These are phyloP conservation scores for Ceriops decandra DNA, from an alignment of 345 rosid genomes.

Conservation along the genomic window DNA sequence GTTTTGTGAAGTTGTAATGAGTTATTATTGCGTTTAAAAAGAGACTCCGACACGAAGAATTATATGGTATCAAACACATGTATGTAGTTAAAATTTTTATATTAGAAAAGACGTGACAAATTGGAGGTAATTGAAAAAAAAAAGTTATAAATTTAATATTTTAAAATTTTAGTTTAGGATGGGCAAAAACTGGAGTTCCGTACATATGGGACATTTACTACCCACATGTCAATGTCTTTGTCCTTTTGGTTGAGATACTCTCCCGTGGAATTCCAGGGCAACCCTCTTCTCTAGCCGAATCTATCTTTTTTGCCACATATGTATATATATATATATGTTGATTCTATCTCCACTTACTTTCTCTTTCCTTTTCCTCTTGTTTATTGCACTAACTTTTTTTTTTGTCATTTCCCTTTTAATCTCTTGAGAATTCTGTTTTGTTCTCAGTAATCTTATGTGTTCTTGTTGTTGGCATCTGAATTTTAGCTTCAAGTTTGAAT, in stretches of 20 bases:
- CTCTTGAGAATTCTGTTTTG: not conserved
- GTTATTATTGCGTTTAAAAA: too few relatives aligned
- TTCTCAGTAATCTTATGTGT: constrained; percentile 16
- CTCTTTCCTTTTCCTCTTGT: not conserved
- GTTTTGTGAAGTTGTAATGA: too few relatives aligned
- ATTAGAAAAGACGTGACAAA: too few relatives aligned
- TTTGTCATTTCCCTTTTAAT: not conserved
- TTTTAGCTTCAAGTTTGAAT: not conserved
- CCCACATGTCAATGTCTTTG: constrained; percentile 2
- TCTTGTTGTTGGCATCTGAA: constrained; percentile 3
- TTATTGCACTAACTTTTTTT: not conserved
- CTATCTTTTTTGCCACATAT: not conserved
- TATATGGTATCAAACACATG: too few relatives aligned
- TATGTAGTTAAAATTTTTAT: too few relatives aligned
- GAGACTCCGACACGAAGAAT: too few relatives aligned
- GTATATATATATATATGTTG: not conserved
- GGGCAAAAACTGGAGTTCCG: not conserved
- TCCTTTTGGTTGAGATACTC: constrained; percentile 12
- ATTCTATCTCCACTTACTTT: not conserved
- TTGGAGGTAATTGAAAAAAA: too few relatives aligned
- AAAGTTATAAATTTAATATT: too few relatives aligned
- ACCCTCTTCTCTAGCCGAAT: constrained; percentile 7
- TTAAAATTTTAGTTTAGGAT: too few relatives aligned
- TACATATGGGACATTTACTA: constrained; percentile 33
- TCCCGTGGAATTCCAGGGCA: constrained; percentile 25